Conservation (phyloP, 2,329 filamentous ascomycete genomes). For the Fusarium heterosporum region DNA sequence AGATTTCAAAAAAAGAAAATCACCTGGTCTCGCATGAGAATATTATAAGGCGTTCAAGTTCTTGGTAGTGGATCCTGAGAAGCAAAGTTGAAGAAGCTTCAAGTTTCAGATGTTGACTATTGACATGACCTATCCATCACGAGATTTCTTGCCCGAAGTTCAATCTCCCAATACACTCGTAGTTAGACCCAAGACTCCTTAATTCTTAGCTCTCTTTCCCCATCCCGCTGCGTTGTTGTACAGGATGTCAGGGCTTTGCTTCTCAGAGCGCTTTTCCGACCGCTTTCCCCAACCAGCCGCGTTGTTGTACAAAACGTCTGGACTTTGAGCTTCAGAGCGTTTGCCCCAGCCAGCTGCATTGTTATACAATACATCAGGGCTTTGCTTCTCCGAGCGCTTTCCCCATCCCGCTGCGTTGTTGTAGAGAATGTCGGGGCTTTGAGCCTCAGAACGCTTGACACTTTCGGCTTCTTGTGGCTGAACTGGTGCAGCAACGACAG, state of each 20-base stretch:
- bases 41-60: too few species aligned
- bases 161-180: neutral
- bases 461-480: neutral
- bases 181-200: neutral
- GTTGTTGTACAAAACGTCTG: conserved; percentile 12
- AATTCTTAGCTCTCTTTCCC: neutral
- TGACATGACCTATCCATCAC: neutral
- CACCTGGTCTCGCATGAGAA: too few species aligned
- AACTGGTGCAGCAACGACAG: neutral
- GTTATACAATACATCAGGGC: conserved; percentile 9
- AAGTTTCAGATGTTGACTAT: neutral
- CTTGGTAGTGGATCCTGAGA: rapidly evolving
- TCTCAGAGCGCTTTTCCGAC: conserved; percentile 11
- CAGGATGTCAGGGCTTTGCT: neutral
- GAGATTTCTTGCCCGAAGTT: too few species aligned
- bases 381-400: conserved; percentile 4
- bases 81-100: neutral
- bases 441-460: conserved; percentile 8
- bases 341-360: conserved; percentile 7
- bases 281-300: conserved; percentile 13
- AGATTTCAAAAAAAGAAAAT: too few species aligned
- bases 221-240: conserved; percentile 14
- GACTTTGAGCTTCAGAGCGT: conserved; percentile 5
- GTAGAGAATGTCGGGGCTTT: conserved; percentile 12
- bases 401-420: conserved; percentile 11